These are phyloP conservation scores for Saccharomycopsis javanensis DNA, from an alignment of 805 yeast genomes.

Conservation along the genomic window DNA sequence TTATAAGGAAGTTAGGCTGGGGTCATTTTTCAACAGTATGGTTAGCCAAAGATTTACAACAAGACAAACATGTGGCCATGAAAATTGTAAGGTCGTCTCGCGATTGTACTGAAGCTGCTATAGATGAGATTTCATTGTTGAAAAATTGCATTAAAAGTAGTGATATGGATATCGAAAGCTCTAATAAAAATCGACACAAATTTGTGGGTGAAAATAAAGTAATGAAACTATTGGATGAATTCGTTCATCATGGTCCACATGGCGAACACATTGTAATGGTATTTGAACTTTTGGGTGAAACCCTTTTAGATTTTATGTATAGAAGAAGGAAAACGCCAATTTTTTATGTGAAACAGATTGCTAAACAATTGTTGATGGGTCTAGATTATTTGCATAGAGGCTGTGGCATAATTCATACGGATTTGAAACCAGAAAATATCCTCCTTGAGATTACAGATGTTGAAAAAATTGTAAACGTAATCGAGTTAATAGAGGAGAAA, in stretches of 20 bases:
- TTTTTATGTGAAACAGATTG: constrained; percentile 43
- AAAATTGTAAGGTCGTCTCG: constrained; percentile 49
- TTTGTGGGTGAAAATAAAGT: constrained; percentile 46
- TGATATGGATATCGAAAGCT: constrained; percentile 20
- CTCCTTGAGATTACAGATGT: constrained; percentile 45
- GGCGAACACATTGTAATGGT: constrained; percentile 61
- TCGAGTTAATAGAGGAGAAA: constrained; percentile 28
- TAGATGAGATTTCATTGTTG: constrained; percentile 49
- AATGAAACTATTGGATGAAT: constrained; percentile 46
- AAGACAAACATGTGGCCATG: constrained; percentile 45
- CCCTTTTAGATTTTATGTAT: constrained; percentile 37
- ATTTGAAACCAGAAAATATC: constrained; percentile 67
- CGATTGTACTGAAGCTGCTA: constrained; percentile 51
- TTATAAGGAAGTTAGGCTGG: constrained; percentile 56
- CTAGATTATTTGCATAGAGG: constrained; percentile 48
- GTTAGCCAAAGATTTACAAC: constrained; percentile 38
- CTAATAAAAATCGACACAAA: neutral
- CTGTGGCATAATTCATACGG: constrained; percentile 66
- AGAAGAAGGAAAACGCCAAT: constrained; percentile 45
- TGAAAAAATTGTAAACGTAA: constrained; percentile 35
- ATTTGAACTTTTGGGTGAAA: constrained; percentile 56
- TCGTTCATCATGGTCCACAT: constrained; percentile 48
- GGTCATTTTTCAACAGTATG: constrained; percentile 69
- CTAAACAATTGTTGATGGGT: constrained; percentile 45
- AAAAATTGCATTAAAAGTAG: constrained; percentile 28